Evolutionary conservation across 1,139 yeast species (phyloP).

Genomic region (Debaryomycetaceae sp.): DNA sequence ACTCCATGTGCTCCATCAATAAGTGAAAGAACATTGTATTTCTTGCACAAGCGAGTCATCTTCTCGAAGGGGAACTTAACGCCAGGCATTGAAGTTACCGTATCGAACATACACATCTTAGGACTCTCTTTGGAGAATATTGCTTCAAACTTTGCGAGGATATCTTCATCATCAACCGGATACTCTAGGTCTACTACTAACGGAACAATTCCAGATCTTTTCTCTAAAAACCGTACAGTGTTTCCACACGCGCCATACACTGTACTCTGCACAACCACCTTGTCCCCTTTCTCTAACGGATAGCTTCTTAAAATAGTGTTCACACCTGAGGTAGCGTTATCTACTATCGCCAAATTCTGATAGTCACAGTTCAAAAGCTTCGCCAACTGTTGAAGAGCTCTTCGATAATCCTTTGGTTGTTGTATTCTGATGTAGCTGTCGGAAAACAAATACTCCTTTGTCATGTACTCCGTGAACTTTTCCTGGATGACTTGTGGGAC

Average conservation of each 20-base stretch:
- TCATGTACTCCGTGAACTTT: slow-evolving; percentile 11
- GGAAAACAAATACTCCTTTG: slow-evolving; percentile 28
- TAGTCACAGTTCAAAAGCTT: slow-evolving; percentile 36
- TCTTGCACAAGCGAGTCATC: slow-evolving; percentile 44
- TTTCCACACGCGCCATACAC: slow-evolving; percentile 53
- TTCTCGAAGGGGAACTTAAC: slow-evolving; percentile 53
- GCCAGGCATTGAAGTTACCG: slow-evolving; percentile 65
- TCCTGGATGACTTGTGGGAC: slow-evolving; percentile 41
- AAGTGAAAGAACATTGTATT: slow-evolving; percentile 48
- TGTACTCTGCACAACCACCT: slow-evolving; percentile 44
- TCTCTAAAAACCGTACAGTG: slow-evolving; percentile 42
- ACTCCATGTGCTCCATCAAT: slow-evolving; percentile 74
- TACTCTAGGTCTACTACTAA: slow-evolving; percentile 44
- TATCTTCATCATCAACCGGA: slow-evolving; percentile 48
- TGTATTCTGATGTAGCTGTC: slow-evolving; percentile 28
- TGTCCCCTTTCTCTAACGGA: slow-evolving; percentile 49
- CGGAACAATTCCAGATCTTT: slow-evolving; percentile 39
- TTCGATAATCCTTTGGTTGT: slow-evolving; percentile 15
- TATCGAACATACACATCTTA: slow-evolving; percentile 54
- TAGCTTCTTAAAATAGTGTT: slow-evolving; percentile 53
- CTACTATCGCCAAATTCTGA: slow-evolving; percentile 40
- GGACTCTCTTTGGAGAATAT: slow-evolving; percentile 22
- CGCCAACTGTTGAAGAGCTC: slow-evolving; percentile 20
- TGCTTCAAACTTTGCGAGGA: slow-evolving; percentile 38
- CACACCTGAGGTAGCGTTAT: slow-evolving; percentile 56